Evolutionary conservation across 306 rosid genomes (phyloP), one percentile per base, ranked within the genome.

Genomic region (Ochetophila trinervis): DNA sequence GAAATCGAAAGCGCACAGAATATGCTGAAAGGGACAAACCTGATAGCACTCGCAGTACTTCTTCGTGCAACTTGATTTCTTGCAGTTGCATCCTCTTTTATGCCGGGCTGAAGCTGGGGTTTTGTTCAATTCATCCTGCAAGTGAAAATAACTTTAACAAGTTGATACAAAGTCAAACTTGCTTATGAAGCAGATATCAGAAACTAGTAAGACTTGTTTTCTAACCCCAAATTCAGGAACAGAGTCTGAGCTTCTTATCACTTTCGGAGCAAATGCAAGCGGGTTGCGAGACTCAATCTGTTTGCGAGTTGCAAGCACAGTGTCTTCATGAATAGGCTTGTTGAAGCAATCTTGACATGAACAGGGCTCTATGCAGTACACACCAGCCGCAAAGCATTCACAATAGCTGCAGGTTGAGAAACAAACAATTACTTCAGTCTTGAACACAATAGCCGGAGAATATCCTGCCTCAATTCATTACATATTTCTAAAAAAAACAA

Each of bases 261-360:
- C 94, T 87, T 89, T 89, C 10, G 98, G 97, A 81, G 97, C 90
- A 86, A 94, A 94, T 48, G 99, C 99, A 73, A 84, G 95, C 6
- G 97, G 97, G 66, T 91, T 87, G 62, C 95, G 91, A 70, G 95
- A 88, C 78, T 86, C 88, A 3, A 87, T 89, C 81, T 87, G 92
- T 80, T 84, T 83, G 66, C 95, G 97, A 72, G 93, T 78, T 71
- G 87, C 81, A 71, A 81, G 85, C 70, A 92, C 95, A 11, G 82
- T 79, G 48, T 92, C 94, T 72, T 84, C 91, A 67, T 89, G 88
- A 59, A 89, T 84, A 60, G 86, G 91, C 54, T 87, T 87, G 84
- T 89, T 93, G 78, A 87, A 82, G 78, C 98, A 93, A 6, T 88
- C 88, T 45, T 73, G 89, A 74, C 98, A 93, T 20, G 91, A 72